Evolutionary conservation across 306 rosid genomes (phyloP).

Genomic region (Vicia sativa): DNA sequence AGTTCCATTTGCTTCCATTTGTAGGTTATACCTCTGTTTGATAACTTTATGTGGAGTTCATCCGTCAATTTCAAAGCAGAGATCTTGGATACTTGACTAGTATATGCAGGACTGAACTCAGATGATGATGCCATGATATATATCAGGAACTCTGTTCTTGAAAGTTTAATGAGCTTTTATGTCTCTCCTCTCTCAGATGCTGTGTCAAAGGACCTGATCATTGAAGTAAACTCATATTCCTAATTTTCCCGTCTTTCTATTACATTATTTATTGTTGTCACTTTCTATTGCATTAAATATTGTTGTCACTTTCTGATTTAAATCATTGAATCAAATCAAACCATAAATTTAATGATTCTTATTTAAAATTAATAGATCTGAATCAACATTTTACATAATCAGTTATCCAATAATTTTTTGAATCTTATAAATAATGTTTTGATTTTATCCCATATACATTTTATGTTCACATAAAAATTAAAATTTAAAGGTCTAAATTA

Average conservation of each 20-base stretch:
- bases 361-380: no score
- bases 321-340: constrained; percentile 14
- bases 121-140: constrained; percentile 76
- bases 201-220: constrained; percentile 68
- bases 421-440: neutral
- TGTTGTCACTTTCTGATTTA: neutral
- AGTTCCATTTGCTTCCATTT: constrained; percentile 39
- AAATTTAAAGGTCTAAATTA: constrained; percentile 10
- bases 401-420: constrained; percentile 5
- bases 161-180: constrained; percentile 73
- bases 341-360: constrained; percentile 1
- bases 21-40: constrained; percentile 80
- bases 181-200: constrained; percentile 72
- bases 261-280: neutral
- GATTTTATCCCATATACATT: constrained; percentile 1
- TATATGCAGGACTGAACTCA: constrained; percentile 74
- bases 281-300: neutral
- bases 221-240: constrained; percentile 62
- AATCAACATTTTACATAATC: constrained; percentile 1
- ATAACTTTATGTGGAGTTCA: constrained; percentile 71
- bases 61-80: constrained; percentile 73
- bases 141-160: constrained; percentile 64
- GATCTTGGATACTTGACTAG: constrained; percentile 81
- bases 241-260: constrained; percentile 13
- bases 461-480: neutral